Evolutionary conservation across 805 yeast genomes (phyloP), one percentile per base, ranked within the genome.

Genomic region (Nakazawaea sp.): DNA sequence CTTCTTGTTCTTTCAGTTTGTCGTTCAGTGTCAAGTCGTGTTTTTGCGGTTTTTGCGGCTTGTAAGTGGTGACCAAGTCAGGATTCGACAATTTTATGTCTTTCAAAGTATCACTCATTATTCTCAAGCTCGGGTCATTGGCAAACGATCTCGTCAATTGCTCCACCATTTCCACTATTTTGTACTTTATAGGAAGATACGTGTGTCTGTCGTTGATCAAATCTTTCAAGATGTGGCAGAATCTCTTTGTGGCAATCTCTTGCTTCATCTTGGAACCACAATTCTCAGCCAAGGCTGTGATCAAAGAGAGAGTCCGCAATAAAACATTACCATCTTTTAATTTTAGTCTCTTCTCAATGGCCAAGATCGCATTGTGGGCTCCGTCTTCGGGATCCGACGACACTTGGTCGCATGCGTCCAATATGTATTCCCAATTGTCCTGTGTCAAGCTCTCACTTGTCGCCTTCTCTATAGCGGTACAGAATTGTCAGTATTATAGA

Each of bases 41-140:
- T 48, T 79, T 81, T 27, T 62, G 72, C 6, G 89, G 89, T 45
- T 74, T 75, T 26, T 55, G 63, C 0, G 88, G 87, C 4, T 61
- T 51, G 20, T 18, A 30, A 11, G 26, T 10, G 10, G 28, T 28
- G 15, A 30, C 52, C 30, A 58, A 40, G 32, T 53, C 47, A 4
- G 79, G 70, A 43, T 61, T 64, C 43, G 69, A 46, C 35, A 45
- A 44, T 41, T 61, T 59, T 19, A 85, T 66, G 21, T 65, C 68
- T 15, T 61, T 58, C 48, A 72, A 73, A 0, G 86, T 76, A 44
- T 75, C 82, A 13, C 66, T 62, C 72, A 89, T 75, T 2, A 82
- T 78, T 41, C 68, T 69, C 48, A 90, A 67, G 3, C 90, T 79
- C 1, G 92, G 90, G 55, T 92, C 97, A 18, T 58, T 55, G 38